Evolutionary conservation across 2,329 filamentous ascomycete species (phyloP).

Genomic region (Dactylellina haptotyla): DNA sequence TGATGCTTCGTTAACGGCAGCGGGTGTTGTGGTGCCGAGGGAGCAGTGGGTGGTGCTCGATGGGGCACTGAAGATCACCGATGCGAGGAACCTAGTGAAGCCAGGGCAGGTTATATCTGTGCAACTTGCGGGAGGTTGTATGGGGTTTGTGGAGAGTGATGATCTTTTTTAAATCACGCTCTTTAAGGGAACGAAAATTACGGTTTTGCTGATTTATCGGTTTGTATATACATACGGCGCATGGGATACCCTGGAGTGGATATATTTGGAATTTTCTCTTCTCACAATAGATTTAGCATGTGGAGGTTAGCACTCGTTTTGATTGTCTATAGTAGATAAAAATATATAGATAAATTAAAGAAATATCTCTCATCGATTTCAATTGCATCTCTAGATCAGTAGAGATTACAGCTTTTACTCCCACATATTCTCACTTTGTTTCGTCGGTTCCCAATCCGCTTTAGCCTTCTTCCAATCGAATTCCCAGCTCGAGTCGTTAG

Average conservation of each 20-base stretch:
- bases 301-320: background rate
- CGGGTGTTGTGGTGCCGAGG: constrained; percentile 21
- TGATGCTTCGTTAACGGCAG: background rate
- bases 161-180: constrained; percentile 15
- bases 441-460: background rate
- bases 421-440: background rate
- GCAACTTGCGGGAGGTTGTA: background rate
- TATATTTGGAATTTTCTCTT: constrained; percentile 18
- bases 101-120: constrained; percentile 29
- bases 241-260: constrained; percentile 42
- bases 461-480: background rate
- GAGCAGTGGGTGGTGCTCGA: constrained; percentile 24
- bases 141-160: constrained; percentile 42
- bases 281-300: background rate
- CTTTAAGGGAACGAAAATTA: background rate
- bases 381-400: background rate
- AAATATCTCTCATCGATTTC: background rate
- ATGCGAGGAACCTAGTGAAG: constrained; percentile 18
- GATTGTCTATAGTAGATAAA: background rate
- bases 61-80: constrained; percentile 18
- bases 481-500: constrained; percentile 7
- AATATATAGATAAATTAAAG: background rate
- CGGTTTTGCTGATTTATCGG: background rate
- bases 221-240: constrained; percentile 26
- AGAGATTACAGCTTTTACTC: too few species aligned